Conservation (phyloP, 192 early-diverging fungal species). For the Rhizophlyctis rosea region DNA sequence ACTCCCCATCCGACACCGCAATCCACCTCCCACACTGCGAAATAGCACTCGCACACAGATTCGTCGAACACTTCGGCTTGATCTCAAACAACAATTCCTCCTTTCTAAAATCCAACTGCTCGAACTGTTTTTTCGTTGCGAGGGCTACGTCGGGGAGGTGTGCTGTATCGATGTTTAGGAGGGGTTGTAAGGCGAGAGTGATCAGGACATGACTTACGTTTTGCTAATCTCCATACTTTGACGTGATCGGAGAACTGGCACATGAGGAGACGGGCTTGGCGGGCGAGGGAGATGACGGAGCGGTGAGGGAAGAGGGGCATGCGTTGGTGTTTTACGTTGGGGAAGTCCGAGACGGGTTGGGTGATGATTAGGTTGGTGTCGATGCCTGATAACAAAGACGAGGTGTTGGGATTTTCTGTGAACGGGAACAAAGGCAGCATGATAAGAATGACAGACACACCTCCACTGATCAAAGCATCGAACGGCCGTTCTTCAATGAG, state of each 20-base stretch:
- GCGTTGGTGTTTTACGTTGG: slow-evolving; percentile 38
- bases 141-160: too few relatives aligned
- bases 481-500: slow-evolving; percentile 66
- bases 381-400: slow-evolving; percentile 31
- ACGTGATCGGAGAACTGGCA: slow-evolving; percentile 64
- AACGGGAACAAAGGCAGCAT: too few relatives aligned
- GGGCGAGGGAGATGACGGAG: slow-evolving; percentile 42
- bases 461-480: slow-evolving; percentile 80
- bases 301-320: slow-evolving; percentile 60
- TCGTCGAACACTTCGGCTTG: slow-evolving; percentile 68
- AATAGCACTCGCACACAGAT: slow-evolving; percentile 69
- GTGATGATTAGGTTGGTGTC: slow-evolving; percentile 44
- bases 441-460: slow-evolving; percentile 53
- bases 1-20: slow-evolving; percentile 73
- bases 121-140: neutral
- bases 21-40: slow-evolving; percentile 83
- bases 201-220: neutral
- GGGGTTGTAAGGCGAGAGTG: too few relatives aligned
- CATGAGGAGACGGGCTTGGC: slow-evolving; percentile 39
- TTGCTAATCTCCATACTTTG: slow-evolving; percentile 81
- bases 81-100: slow-evolving; percentile 73
- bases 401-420: too few relatives aligned
- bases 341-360: slow-evolving; percentile 34
- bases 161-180: too few relatives aligned
- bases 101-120: slow-evolving; percentile 38